Base-by-base conservation (phyloP, 1,284 basidiomycete genomes). In the Pascua guehoae region DNA sequence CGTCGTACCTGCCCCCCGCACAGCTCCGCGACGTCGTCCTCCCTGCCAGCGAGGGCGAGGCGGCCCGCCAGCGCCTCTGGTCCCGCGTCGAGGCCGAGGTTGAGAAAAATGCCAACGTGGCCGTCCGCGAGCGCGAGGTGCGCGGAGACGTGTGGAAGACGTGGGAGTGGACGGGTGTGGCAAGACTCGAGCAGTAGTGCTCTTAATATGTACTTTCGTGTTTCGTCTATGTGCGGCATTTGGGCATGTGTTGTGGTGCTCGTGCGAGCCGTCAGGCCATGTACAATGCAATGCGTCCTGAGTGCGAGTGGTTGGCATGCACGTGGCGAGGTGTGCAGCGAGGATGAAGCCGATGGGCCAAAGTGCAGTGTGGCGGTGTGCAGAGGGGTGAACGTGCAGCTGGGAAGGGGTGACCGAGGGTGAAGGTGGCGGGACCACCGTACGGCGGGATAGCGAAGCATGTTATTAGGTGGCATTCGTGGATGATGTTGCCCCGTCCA, bases 101-200 rank as follows among this genome's bases (percentile, higher is more conserved):
- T 1, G 95, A 98, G 78, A 85, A 85, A 54, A 98, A 99, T 77
- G 85, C 91, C 16, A 99, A 99, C 76, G 90, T 98, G 16, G 84
- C 91, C 55, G 86, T 87, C 32, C 88, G 90, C 71, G 81, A 95
- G 61, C 88, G 90, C 72, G 93, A 98, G 77, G 84, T 90, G 47
- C 81, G 83, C 60, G 93, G 91, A 50, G 95, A 83, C 65, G 75
- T 80, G 61, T 76, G 80, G 69, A 75, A 79, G 56, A 81, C 80
- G 1, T 83, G 81, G 81, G 75, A 81, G 63, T 83, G 82, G 82
- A 60, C 60, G 0, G 73, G 73, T 4, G 67, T 58, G 5, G 60
- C 45, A 11, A 9, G 45, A 8, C 18, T 46, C 17, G 45, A 46
- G 24, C 45, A 32, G 24, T 32, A 32, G 24, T 7, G 24, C 24